Evolutionary conservation across 345 rosid species (phyloP).

Genomic region (Euphorbia tirucalli): DNA sequence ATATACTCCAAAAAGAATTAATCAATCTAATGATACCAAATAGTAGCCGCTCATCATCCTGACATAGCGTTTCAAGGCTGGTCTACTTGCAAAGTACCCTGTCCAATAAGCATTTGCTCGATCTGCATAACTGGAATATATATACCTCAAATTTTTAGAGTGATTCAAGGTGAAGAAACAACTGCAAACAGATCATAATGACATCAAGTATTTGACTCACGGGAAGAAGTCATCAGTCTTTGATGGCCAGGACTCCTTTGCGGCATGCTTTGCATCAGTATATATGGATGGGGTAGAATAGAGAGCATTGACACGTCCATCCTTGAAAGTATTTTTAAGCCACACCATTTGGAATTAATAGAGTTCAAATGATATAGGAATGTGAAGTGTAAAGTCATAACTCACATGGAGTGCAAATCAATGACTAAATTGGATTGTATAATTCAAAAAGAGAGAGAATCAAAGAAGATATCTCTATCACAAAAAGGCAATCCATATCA

Average conservation of each 20-base stretch:
- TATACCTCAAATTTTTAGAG: conserved; percentile 27
- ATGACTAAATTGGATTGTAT: not conserved
- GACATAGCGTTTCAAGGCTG: conserved; percentile 87
- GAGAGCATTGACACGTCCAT: conserved; percentile 93
- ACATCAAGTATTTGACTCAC: conserved; percentile 49
- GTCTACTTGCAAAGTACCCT: conserved; percentile 91
- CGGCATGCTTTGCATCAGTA: conserved; percentile 87
- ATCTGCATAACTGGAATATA: conserved; percentile 81
- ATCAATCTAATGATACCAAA: conserved; percentile 51
- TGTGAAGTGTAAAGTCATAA: not conserved
- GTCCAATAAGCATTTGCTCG: conserved; percentile 94
- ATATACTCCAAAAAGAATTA: conserved; percentile 7
- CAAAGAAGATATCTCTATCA: not conserved
- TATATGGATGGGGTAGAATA: conserved; percentile 97
- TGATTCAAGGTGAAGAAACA: conserved; percentile 8
- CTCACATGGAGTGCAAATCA: conserved; percentile 5
- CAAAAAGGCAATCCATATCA: conserved; percentile 1
- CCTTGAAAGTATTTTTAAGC: conserved; percentile 43
- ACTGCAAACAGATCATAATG: conserved; percentile 12
- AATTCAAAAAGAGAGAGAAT: not conserved
- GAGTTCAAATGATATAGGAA: not conserved
- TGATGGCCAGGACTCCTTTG: conserved; percentile 73
- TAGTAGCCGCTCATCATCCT: conserved; percentile 88
- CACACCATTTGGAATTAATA: conserved; percentile 12
- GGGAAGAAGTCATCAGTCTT: conserved; percentile 92